Conservation (phyloP, 2,329 filamentous ascomycete species). For the Zymoseptoria brevis region DNA sequence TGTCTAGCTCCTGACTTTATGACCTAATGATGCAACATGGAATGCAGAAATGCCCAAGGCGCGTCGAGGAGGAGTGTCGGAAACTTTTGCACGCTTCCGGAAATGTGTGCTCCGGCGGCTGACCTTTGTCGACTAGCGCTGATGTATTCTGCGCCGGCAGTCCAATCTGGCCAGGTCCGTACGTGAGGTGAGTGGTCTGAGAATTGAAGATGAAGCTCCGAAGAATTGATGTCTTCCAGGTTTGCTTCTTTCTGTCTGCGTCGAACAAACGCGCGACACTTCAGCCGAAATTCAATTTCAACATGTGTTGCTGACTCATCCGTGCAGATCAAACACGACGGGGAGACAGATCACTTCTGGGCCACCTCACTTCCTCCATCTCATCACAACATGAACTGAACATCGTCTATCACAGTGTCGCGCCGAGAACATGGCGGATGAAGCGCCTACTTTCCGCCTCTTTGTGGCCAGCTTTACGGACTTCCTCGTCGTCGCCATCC, state of each 20-base stretch:
- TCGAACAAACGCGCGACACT: not conserved
- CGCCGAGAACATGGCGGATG: constrained; percentile 14
- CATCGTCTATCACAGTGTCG: not conserved
- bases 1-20: constrained; percentile 10
- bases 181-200: not conserved
- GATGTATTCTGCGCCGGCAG: not conserved
- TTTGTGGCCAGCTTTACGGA: constrained; percentile 64
- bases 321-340: not conserved
- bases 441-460: constrained; percentile 37
- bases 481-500: constrained; percentile 75
- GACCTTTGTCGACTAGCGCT: not conserved
- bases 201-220: not conserved
- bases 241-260: not conserved
- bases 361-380: not conserved
- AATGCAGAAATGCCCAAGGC: not conserved
- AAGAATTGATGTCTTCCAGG: not conserved
- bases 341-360: not conserved
- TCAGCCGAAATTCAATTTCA: not conserved
- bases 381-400: not conserved
- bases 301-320: not conserved
- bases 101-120: not conserved
- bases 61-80: not conserved
- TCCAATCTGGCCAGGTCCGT: not conserved
- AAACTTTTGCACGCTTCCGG: not conserved
- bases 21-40: constrained; percentile 10